These are phyloP conservation scores for Huntiella decipiens DNA, from an alignment of 2,329 filamentous ascomycete species.

Conservation along the genomic window DNA sequence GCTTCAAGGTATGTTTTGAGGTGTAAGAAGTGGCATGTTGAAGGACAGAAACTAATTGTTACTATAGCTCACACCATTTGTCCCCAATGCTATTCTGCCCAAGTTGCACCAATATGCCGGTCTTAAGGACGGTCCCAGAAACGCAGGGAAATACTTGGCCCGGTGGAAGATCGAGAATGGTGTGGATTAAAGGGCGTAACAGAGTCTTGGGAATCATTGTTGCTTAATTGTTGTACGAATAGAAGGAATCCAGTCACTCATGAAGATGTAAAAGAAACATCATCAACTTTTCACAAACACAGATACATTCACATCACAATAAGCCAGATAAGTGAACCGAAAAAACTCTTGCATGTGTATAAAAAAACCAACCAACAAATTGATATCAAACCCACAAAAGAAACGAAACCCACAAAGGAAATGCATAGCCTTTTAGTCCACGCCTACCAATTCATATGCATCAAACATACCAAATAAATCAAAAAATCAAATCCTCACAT, in stretches of 20 bases:
- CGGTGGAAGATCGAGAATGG: constrained; percentile 53
- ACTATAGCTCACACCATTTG: constrained; percentile 58
- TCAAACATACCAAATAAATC: too few relatives aligned
- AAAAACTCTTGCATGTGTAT: not conserved
- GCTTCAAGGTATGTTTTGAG: constrained; percentile 45
- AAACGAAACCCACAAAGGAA: not conserved
- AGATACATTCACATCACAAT: not conserved
- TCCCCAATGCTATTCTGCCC: constrained; percentile 39
- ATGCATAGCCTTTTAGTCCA: not conserved
- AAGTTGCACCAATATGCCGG: constrained; percentile 35
- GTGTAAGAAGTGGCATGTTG: not conserved
- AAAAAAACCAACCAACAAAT: not conserved
- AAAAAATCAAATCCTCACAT: not conserved
- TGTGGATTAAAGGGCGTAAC: constrained; percentile 24
- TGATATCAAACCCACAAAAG: not conserved
- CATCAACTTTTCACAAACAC: not conserved
- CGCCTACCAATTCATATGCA: not conserved
- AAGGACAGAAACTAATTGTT: not conserved
- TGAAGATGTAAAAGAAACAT: constrained; percentile 2
- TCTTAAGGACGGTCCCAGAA: constrained; percentile 33
- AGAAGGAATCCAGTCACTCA: not conserved
- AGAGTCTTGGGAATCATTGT: not conserved
- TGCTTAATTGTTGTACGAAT: not conserved
- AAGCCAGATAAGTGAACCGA: not conserved
- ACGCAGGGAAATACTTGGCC: constrained; percentile 41